Base-by-base conservation (phyloP, 2,329 filamentous ascomycete genomes). In the Taxawa tesnikishii region DNA sequence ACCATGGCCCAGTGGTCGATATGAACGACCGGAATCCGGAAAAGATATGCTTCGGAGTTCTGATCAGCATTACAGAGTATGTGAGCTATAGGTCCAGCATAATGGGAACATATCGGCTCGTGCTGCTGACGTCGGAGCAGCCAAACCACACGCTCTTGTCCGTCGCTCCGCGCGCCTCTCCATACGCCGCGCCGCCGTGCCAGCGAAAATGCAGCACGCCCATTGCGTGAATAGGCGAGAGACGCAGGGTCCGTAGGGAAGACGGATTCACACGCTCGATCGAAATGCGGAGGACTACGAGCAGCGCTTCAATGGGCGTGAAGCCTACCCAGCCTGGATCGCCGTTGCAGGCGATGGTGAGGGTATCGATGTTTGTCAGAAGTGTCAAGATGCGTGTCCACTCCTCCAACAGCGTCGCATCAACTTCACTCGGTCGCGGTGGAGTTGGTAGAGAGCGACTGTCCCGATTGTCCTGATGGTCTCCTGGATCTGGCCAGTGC, bases 131-230 rank as follows among this genome's bases (percentile, higher is more conserved):
- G n/a, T n/a, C n/a, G n/a, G n/a, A n/a, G n/a, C n/a, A n/a, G n/a
- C n/a, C n/a, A n/a, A n/a, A n/a, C n/a, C n/a, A n/a, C n/a, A n/a
- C n/a, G n/a, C n/a, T n/a, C n/a, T n/a, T n/a, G n/a, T n/a, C n/a
- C n/a, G n/a, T n/a, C n/a, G n/a, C n/a, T n/a, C n/a, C n/a, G n/a
- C n/a, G n/a, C n/a, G 38, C 31, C 15, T 39, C 26, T 11, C 40
- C 33, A 19, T 49, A 48, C 6, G 47, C 44, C 12, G 37, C 40
- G 17, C 49, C 42, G 15, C 45, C 41, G 7, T 38, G 32, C 50
- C 52, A 54, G 21, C 51, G 49, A 13, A 54, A 38, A 28, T 50
- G 49, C 8, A 55, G 17, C 24, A 55, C 46, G 26, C 50, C 48
- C 32, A 49, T 47, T 6, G 44, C 43, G 28, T 52, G 48, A 11